phyloP scores from a whole-genome alignment of 2,329 filamentous ascomycete species.

The Hymenoscyphus infarciens region DNA sequence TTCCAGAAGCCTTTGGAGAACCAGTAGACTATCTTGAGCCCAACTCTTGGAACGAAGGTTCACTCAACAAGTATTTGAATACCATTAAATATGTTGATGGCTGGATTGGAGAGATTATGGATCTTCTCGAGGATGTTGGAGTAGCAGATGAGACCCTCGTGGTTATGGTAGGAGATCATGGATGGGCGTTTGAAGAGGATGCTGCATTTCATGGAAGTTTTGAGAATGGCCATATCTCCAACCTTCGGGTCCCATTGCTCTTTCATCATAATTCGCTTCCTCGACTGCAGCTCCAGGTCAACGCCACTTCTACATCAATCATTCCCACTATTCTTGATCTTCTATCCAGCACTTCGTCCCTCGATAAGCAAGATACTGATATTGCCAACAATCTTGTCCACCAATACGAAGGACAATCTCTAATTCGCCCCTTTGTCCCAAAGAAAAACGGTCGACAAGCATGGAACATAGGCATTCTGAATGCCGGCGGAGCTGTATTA shows the following conservation, averaged over 20 bases:
- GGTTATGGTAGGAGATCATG: conserved; percentile 45
- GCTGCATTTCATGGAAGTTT: conserved; percentile 39
- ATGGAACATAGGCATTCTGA: conserved; percentile 31
- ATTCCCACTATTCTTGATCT: conserved; percentile 45
- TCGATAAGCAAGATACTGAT: conserved; percentile 34
- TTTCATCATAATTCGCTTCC: conserved; percentile 44
- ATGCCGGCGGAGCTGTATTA: conserved; percentile 29
- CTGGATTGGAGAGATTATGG: conserved; percentile 15
- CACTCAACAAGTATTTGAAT: conserved; percentile 42
- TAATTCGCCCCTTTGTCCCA: conserved; percentile 41
- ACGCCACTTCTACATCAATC: conserved; percentile 42
- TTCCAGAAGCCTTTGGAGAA: conserved; percentile 33
- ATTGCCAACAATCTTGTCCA: conserved; percentile 41
- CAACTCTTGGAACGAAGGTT: conserved; percentile 19
- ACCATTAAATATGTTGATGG: conserved; percentile 34
- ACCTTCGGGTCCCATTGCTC: conserved; percentile 42
- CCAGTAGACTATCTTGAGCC: conserved; percentile 35
- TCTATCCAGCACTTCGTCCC: conserved; percentile 39
- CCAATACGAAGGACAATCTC: conserved; percentile 45
- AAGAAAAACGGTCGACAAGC: conserved; percentile 35
- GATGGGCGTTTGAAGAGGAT: conserved; percentile 43
- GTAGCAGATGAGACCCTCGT: conserved; percentile 45
- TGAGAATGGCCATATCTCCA: conserved; percentile 43
- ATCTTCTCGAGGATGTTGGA: conserved; percentile 39
- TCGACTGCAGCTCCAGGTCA: conserved; percentile 39